Evolutionary conservation across 805 yeast genomes (phyloP), one percentile per base, ranked within the genome.

Genomic region (Candida pini): DNA sequence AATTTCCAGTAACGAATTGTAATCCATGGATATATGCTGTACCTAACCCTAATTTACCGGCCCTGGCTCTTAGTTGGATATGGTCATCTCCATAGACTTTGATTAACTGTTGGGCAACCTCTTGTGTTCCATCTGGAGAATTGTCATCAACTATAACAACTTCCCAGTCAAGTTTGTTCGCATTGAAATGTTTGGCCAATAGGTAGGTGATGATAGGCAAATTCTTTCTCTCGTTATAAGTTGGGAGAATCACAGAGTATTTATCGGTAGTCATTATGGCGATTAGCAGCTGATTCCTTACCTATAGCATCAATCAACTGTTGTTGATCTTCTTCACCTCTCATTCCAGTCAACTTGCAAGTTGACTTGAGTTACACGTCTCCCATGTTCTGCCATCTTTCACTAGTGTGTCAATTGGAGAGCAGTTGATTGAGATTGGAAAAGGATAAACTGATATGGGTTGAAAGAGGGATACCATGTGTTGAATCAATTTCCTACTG

Each of bases 41-140:
- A 32, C 88, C 89, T 40, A 81, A 68, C 13, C 90, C 90, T 38
- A 81, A 68, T 57, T 82, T 81, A 28, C 89, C 89, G 3, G 82
- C 77, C 51, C 90, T 73, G 17, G 90, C 76, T 52, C 78, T 68
- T 53, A 81, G 69, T 39, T 75, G 73, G 35, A 81, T 73, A 51
- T 70, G 81, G 16, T 76, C 71, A 14, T 58, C 51, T 6, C 86
- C 86, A 52, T 77, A 80, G 7, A 76, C 60, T 23, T 62, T 60
- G 41, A 76, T 68, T 46, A 78, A 63, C 54, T 76, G 69, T 43
- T 73, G 68, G 42, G 87, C 88, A 33, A 80, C 70, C 12, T 73
- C 81, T 54, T 81, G 89, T 15, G 90, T 81, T 7, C 90, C 90
- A 56, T 81, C 90, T 28, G 90, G 90, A 9, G 89, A 81, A 43